A percentile compares a stretch with the other conserved stretches of the same genome.
phyloP scores from a whole-genome alignment of 148 eudicot genomes.

The Cornus suecica region DNA sequence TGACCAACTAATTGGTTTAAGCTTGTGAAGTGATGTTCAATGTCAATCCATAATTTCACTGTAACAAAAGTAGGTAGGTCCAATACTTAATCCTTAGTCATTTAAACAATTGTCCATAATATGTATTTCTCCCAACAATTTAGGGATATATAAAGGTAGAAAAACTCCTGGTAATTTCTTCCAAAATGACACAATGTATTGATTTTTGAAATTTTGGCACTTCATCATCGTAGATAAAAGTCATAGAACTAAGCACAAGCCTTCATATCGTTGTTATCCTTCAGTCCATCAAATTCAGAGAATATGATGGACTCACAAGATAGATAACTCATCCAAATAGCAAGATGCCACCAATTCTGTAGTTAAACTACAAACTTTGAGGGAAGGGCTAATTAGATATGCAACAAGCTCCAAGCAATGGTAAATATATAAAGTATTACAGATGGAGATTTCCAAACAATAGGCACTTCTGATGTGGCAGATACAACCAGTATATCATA shows the following conservation, averaged over 20 bases:
- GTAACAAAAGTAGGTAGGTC: neutral
- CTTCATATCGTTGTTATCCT: neutral
- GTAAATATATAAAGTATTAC: too few species aligned
- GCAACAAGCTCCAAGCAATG: too few species aligned
- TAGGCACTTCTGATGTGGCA: neutral
- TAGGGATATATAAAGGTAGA: neutral
- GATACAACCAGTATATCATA: neutral
- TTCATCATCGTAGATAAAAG: too few species aligned
- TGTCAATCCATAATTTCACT: neutral
- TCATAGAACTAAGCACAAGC: neutral
- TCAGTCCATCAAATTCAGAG: too few species aligned
- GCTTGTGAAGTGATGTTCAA: neutral
- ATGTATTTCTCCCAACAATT: neutral
- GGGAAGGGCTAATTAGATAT: too few species aligned
- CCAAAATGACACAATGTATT: neutral
- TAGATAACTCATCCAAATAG: too few species aligned
- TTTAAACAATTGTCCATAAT: neutral
- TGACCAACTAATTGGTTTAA: neutral
- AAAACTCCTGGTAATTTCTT: neutral
- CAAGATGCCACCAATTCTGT: too few species aligned
- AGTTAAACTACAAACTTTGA: too few species aligned
- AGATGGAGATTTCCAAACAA: too few species aligned
- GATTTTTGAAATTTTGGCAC: too few species aligned
- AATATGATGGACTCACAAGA: too few species aligned
- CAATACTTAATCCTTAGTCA: neutral